phyloP scores from a whole-genome alignment of 2,329 filamentous ascomycete species.

The Fusarium zealandicum region DNA sequence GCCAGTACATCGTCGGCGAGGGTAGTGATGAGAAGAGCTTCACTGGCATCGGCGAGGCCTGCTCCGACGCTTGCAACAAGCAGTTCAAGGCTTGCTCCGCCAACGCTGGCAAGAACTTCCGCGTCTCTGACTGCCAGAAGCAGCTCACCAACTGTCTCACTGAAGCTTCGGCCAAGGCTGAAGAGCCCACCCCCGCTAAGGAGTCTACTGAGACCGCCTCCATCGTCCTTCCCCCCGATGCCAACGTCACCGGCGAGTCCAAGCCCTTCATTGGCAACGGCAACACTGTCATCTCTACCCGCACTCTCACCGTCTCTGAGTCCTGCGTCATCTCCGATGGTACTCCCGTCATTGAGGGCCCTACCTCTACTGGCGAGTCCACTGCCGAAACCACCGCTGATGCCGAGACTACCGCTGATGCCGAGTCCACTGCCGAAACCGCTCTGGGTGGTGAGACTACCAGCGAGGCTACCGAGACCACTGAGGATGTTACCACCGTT shows the following conservation, averaged over 20 bases:
- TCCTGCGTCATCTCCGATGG: conserved; percentile 37
- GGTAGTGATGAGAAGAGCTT: conserved; percentile 30
- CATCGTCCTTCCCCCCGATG: conserved; percentile 39
- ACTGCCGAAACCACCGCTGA: conserved; percentile 9
- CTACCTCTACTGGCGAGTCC: conserved; percentile 22
- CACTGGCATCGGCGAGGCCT: conserved; percentile 34
- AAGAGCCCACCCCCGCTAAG: conserved; percentile 27
- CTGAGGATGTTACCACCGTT: conserved; percentile 24
- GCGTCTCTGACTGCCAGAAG: conserved; percentile 35
- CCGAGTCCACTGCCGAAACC: conserved; percentile 16
- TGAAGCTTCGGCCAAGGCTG: conserved; percentile 36
- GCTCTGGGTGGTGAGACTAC: conserved; percentile 23
- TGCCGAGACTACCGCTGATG: conserved; percentile 15
- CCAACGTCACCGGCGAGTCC: conserved; percentile 19
- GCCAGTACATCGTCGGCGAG: conserved; percentile 35
- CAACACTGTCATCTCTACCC: conserved; percentile 37
- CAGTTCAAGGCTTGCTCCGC: conserved; percentile 37
- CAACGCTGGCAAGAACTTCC: conserved; percentile 38
- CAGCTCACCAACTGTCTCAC: conserved; percentile 38
- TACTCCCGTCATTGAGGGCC: conserved; percentile 31
- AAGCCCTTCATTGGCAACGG: conserved; percentile 33
- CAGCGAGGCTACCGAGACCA: conserved; percentile 11
- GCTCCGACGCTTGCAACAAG: conserved; percentile 36
- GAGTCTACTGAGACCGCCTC: conserved; percentile 38
- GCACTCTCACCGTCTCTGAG: conserved; percentile 39